A percentile compares a stretch with the other conserved stretches of the same genome.
Evolutionary conservation across 306 rosid species (phyloP).

Genomic region (Cicer cuneatum): DNA sequence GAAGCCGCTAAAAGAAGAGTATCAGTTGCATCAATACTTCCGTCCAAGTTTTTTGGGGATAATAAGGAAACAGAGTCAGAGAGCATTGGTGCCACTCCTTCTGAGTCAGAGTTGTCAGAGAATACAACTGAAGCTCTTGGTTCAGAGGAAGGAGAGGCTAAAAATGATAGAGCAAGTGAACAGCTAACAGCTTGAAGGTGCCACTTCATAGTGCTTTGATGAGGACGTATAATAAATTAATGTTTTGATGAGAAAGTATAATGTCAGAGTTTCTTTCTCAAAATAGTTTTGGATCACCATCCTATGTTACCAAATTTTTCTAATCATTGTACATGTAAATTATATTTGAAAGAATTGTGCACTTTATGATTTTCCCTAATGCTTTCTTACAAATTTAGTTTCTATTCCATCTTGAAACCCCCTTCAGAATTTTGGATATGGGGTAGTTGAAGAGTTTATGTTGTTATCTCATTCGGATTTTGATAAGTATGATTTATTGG

Average conservation of each 20-base stretch:
- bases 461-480: constrained; percentile 4
- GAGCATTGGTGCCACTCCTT: constrained; percentile 6
- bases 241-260: constrained; percentile 33
- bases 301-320: constrained; percentile 27
- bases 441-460: background rate
- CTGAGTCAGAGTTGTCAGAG: constrained; percentile 45
- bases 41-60: constrained; percentile 75
- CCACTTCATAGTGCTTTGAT: constrained; percentile 4
- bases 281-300: constrained; percentile 37
- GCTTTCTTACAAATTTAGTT: background rate
- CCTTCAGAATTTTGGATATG: constrained; percentile 30
- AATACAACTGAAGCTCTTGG: constrained; percentile 40
- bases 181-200: constrained; percentile 50
- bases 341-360: constrained; percentile 41
- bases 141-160: constrained; percentile 43
- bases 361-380: constrained; percentile 36
- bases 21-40: constrained; percentile 77
- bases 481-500: constrained; percentile 20
- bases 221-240: constrained; percentile 34
- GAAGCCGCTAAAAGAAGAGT: constrained; percentile 91
- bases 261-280: constrained; percentile 22
- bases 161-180: constrained; percentile 49
- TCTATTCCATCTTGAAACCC: constrained; percentile 7
- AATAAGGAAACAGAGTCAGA: constrained; percentile 59
- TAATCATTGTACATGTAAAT: constrained; percentile 40